Conservation (phyloP, 306 rosid genomes). For the Quillaja saponaria region DNA sequence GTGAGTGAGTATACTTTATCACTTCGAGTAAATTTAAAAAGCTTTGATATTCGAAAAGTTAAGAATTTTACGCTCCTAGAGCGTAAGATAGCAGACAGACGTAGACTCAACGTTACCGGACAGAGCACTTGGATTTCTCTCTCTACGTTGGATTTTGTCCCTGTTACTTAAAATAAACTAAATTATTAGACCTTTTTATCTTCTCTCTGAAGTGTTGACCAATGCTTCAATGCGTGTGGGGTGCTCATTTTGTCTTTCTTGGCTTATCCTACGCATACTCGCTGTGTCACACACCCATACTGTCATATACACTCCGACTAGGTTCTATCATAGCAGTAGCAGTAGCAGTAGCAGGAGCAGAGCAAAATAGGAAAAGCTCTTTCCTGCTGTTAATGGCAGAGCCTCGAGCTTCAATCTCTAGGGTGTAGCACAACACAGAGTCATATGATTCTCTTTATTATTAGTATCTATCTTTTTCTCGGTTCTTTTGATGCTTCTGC, state of each 20-base stretch:
- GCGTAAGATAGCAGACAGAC: constrained; percentile 39
- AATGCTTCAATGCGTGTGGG: constrained; percentile 36
- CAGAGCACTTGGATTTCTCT: constrained; percentile 14
- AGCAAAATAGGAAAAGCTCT: neutral
- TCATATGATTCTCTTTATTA: constrained; percentile 8
- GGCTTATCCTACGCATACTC: constrained; percentile 27
- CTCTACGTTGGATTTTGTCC: constrained; percentile 29
- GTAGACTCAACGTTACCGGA: constrained; percentile 52
- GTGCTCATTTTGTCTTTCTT: constrained; percentile 32
- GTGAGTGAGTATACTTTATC: no score
- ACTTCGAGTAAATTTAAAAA: no score
- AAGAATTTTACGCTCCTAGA: constrained; percentile 28
- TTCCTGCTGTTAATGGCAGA: neutral
- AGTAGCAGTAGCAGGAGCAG: neutral
- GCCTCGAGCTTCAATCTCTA: constrained; percentile 38
- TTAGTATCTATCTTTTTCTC: neutral
- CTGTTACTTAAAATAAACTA: neutral
- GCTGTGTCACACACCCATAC: constrained; percentile 28
- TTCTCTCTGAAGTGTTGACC: constrained; percentile 31
- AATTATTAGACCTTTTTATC: neutral
- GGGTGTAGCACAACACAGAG: constrained; percentile 20
- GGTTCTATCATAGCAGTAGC: constrained; percentile 8
- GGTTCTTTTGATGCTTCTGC: constrained; percentile 15
- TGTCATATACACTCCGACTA: constrained; percentile 3
- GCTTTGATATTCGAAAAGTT: constrained; percentile 19